Base-by-base conservation (phyloP, 2,329 filamentous ascomycete genomes). In the Trichoderma pleuroti region DNA sequence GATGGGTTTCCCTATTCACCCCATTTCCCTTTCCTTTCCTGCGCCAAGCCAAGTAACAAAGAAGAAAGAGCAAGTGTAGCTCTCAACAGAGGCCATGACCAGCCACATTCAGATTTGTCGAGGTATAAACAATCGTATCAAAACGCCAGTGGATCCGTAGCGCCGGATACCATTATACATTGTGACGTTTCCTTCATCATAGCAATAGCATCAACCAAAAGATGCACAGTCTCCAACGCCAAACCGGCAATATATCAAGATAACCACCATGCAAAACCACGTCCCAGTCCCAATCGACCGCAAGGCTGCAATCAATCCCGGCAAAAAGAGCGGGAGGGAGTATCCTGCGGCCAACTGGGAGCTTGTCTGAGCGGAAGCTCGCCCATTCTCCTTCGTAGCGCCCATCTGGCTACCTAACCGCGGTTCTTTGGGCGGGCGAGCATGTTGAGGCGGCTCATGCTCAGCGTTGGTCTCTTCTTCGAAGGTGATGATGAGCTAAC, bases 381-480 rank as follows among this genome's bases (percentile, higher is more conserved):
- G 10, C 49, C 70, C 42, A 59, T 56, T 26, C 39, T 62, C 32
- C 26, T 68, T 63, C 39, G 66, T 21, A 68, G 16, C 49, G 49
- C 68, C 65, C 69, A 68, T 71, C 24, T 68, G 54, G 42, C 16
- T 36, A 36, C 61, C 64, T 80, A 87, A 72, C 80, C 85, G 71
- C 88, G 84, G 73, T 84, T 79, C 82, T 90, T 91, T 1, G 88
- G 88, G 57, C 84, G 83, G 60, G 89, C 85, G 28, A 91, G 84
- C 85, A 88, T 87, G 75, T 89, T 87, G 69, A 91, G 81, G 72
- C 89, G 84, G 76, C 86, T 89, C 71, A 90, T 77, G 73, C 84
- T 90, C 70, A 91, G 78, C 28, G 84, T 82, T 7, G 76, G 75
- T 71, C 79, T 83, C 81, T 87, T 89, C 82, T 87, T 88, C 64